Evolutionary conservation across 352 stramenopile species (phyloP).

Genomic region (Phytophthora meadii): DNA sequence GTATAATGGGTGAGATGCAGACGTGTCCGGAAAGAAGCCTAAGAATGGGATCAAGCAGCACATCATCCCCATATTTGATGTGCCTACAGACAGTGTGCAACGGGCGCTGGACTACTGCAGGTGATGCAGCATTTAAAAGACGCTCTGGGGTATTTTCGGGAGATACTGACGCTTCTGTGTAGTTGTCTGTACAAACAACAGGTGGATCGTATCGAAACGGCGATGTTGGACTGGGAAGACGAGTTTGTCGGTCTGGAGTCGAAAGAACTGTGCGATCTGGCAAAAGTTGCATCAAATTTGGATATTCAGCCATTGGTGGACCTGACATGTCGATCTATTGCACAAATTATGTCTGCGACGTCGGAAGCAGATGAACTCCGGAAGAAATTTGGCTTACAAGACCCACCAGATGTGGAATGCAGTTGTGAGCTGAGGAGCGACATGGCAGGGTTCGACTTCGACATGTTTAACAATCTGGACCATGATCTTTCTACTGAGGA

Average conservation of each 20-base stretch:
- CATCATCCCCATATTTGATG: conserved; percentile 78
- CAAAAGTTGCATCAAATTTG: conserved; percentile 82
- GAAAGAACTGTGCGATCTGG: conserved; percentile 80
- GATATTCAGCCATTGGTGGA: conserved; percentile 86
- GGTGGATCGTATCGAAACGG: conserved; percentile 63
- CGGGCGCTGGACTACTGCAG: conserved; percentile 79
- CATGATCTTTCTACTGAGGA: conserved; percentile 81
- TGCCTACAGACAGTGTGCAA: conserved; percentile 74
- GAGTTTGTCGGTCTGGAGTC: conserved; percentile 77
- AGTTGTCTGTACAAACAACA: conserved; percentile 84
- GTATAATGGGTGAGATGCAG: conserved; percentile 31
- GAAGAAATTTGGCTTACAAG: conserved; percentile 82
- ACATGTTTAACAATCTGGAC: conserved; percentile 81
- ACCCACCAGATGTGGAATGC: conserved; percentile 50
- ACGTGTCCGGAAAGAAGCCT: conserved; percentile 58
- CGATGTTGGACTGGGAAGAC: conserved; percentile 72
- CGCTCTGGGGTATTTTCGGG: background rate
- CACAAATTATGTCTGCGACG: conserved; percentile 86
- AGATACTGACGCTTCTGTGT: conserved; percentile 14
- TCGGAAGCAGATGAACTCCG: conserved; percentile 77
- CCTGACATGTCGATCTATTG: conserved; percentile 81
- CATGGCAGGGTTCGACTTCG: conserved; percentile 78
- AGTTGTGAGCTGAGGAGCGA: conserved; percentile 61
- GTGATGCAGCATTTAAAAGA: conserved; percentile 24
- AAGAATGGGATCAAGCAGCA: conserved; percentile 69